Evolutionary conservation across 2,329 filamentous ascomycete species (phyloP), one percentile per base, ranked within the genome.

Genomic region (Raffaelea albimanens): DNA sequence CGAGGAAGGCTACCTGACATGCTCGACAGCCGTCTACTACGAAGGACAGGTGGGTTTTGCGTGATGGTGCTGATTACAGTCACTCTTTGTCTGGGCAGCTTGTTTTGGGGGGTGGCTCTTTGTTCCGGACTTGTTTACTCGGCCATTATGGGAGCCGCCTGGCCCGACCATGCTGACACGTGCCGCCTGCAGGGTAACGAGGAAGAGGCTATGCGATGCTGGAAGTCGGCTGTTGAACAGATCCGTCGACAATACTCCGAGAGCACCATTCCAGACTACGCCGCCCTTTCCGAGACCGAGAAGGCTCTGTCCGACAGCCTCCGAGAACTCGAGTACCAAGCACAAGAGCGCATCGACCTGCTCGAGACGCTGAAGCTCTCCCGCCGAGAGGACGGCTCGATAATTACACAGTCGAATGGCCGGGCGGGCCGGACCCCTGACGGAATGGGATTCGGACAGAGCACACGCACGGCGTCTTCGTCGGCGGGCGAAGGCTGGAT

Each of bases 21-120:
- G 90, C 67, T 96, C 90, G 14, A 97, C 90, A 2, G 91, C 91
- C 36, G 87, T 95, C 46, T 96, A 95, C 68, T 96, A 95, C 65
- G 93, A 98, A 69, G 81, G 84, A 63, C 85, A 94, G 79, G 89
- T 94, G 68, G 47, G 57, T 55, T n/a, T n/a, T n/a, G n/a, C n/a
- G n/a, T n/a, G n/a, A n/a, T n/a, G n/a, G n/a, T n/a, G n/a, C n/a
- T n/a, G n/a, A n/a, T n/a, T n/a, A n/a, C n/a, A n/a, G n/a, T n/a
- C n/a, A n/a, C n/a, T n/a, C n/a, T n/a, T n/a, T n/a, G n/a, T n/a
- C n/a, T n/a, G n/a, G n/a, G n/a, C n/a, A n/a, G n/a, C n/a, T n/a
- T n/a, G n/a, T n/a, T n/a, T n/a, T n/a, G n/a, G n/a, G n/a, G n/a
- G n/a, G n/a, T n/a, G n/a, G n/a, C n/a, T n/a, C n/a, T n/a, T n/a